Percentiles rank a stretch among this genome's conserved stretches.
phyloP scores from a whole-genome alignment of 2,329 filamentous ascomycete species.

The Paradendryphiella salina region DNA sequence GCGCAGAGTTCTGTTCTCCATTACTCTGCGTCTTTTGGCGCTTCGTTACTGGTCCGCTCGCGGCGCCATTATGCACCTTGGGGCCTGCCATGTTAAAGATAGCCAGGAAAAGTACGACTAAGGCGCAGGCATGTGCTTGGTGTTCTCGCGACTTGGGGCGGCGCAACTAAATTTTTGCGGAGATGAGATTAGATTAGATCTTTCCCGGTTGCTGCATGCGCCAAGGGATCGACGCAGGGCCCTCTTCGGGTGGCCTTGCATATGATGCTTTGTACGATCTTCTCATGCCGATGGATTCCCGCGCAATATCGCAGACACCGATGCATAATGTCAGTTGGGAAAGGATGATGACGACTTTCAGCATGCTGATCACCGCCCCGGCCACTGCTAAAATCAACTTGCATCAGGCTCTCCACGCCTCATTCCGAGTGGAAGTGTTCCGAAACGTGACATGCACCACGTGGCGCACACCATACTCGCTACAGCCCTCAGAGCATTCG shows the following conservation, averaged over 20 bases:
- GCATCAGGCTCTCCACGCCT: not conserved
- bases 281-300: not conserved
- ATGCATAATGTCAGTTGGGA: too few species aligned
- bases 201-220: conserved; percentile 8
- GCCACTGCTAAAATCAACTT: not conserved
- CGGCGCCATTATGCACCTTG: conserved; percentile 52
- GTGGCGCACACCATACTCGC: conserved; percentile 11
- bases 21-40: conserved; percentile 51
- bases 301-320: not conserved
- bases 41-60: conserved; percentile 65
- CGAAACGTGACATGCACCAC: conserved; percentile 11
- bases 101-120: not conserved
- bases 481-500: conserved; percentile 3
- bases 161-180: conserved; percentile 20
- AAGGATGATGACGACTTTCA: not conserved
- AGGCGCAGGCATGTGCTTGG: conserved; percentile 7
- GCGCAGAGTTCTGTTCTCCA: conserved; percentile 48
- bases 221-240: conserved; percentile 32
- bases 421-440: not conserved
- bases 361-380: not conserved
- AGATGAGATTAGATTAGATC: conserved; percentile 35
- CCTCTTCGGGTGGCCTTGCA: not conserved
- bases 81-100: conserved; percentile 51
- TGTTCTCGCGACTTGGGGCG: conserved; percentile 11
- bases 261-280: not conserved